Conservation (phyloP, 75 land plant genomes). For the Pinus tabuliformis region DNA sequence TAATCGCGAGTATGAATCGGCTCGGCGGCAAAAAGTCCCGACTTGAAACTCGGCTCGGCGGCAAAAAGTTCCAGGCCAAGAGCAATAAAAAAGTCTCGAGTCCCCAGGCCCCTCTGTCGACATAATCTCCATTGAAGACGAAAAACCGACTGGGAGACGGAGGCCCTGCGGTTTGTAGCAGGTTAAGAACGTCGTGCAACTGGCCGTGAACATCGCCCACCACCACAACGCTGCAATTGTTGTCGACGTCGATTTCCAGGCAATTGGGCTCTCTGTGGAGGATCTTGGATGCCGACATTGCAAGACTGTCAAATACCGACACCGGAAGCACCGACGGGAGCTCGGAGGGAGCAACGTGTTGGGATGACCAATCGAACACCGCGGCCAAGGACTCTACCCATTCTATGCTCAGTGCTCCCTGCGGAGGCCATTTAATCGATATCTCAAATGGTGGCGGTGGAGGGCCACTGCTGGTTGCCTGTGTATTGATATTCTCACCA, state of each 20-base stretch:
- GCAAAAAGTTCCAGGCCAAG: constrained; percentile 87
- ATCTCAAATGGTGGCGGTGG: constrained; percentile 2
- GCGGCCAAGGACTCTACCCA: constrained; percentile 54
- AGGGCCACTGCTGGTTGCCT: not conserved
- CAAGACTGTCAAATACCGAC: constrained; percentile 44
- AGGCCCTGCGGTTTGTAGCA: constrained; percentile 64
- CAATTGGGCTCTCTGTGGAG: constrained; percentile 91
- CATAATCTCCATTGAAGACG: constrained; percentile 97
- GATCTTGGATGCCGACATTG: constrained; percentile 67
- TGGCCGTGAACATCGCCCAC: constrained; percentile 98
- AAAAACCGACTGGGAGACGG: constrained; percentile 63
- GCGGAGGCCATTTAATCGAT: constrained; percentile 62
- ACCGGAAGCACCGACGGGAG: constrained; percentile 70
- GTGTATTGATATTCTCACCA: not conserved
- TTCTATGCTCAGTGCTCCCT: constrained; percentile 39
- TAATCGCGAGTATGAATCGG: too few relatives aligned
- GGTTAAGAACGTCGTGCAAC: constrained; percentile 77
- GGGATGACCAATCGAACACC: constrained; percentile 70
- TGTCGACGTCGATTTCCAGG: constrained; percentile 36
- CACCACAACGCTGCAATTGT: constrained; percentile 51
- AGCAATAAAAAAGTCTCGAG: constrained; percentile 83
- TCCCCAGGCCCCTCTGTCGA: constrained; percentile 97
- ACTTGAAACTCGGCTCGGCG: too few relatives aligned
- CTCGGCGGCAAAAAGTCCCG: too few relatives aligned
- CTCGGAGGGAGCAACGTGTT: constrained; percentile 47